Percentiles rank a stretch among this genome's conserved stretches.
These are phyloP conservation scores for Solanum hybrid DNA, from an alignment of 305 asterid species.

Conservation along the genomic window DNA sequence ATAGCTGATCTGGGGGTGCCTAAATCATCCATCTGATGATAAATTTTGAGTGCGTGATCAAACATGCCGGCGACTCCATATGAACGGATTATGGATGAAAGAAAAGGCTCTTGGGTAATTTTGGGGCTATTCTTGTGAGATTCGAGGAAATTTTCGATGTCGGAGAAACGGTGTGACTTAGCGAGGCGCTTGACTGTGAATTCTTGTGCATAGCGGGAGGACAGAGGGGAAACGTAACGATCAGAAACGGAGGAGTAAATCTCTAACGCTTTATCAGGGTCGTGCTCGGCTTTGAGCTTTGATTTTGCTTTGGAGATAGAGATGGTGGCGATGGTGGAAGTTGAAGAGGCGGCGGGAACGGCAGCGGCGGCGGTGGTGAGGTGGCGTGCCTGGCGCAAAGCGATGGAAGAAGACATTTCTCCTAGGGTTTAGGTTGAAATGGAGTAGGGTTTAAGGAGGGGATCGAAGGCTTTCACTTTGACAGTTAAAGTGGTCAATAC, in stretches of 20 bases:
- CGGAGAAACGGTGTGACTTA: constrained; percentile 51
- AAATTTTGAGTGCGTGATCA: constrained; percentile 47
- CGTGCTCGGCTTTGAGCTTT: constrained; percentile 31
- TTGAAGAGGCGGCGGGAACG: constrained; percentile 5
- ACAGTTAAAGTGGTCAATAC: background rate
- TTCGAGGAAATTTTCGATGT: constrained; percentile 54
- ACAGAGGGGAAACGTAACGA: constrained; percentile 23
- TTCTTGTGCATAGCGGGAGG: constrained; percentile 55
- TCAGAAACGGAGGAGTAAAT: constrained; percentile 51
- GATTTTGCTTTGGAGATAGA: constrained; percentile 44
- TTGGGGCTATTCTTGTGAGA: constrained; percentile 55
- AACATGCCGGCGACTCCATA: constrained; percentile 72
- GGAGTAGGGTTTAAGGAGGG: background rate
- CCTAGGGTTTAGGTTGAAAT: constrained; percentile 9
- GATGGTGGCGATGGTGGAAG: constrained; percentile 9
- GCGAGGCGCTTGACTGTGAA: constrained; percentile 60
- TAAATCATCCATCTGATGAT: constrained; percentile 44
- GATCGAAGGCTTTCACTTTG: background rate
- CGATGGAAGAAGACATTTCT: constrained; percentile 28
- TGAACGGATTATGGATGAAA: constrained; percentile 58
- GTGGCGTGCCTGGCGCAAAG: constrained; percentile 51
- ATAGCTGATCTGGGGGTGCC: constrained; percentile 58
- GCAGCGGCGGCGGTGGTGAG: constrained; percentile 17
- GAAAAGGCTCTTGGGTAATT: constrained; percentile 56
- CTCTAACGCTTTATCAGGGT: constrained; percentile 60